These are phyloP conservation scores for Cicer cuneatum DNA, from an alignment of 306 rosid genomes.

Conservation along the genomic window DNA sequence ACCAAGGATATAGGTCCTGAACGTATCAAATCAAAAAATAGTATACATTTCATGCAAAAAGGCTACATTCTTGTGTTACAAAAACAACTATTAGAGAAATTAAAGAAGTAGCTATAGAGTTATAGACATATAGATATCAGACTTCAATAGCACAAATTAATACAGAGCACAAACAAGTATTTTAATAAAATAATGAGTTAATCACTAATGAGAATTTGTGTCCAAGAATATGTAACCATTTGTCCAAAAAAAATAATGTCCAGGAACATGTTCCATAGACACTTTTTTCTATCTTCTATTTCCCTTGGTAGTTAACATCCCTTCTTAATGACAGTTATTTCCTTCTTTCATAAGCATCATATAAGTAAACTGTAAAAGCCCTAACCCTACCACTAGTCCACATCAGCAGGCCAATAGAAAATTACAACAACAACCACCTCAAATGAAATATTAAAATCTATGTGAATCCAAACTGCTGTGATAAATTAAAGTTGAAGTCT, in stretches of 20 bases:
- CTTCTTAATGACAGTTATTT: not conserved
- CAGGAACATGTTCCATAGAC: not conserved
- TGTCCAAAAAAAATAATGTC: not conserved
- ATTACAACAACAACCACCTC: not conserved
- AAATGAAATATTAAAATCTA: constrained; percentile 26
- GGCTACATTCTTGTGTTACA: not conserved
- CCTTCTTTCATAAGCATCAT: constrained; percentile 32
- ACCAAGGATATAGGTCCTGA: not conserved
- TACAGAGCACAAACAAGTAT: not conserved
- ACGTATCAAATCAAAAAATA: not conserved
- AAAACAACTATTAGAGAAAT: not conserved
- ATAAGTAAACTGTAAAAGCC: not conserved
- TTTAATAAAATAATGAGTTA: constrained; percentile 28
- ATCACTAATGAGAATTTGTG: not conserved
- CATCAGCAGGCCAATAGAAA: constrained; percentile 20
- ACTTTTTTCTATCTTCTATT: not conserved
- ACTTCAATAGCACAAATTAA: not conserved
- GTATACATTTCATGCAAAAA: constrained; percentile 16
- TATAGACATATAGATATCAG: not conserved
- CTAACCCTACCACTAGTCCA: constrained; percentile 23
- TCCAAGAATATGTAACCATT: constrained; percentile 13
- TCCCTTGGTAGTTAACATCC: not conserved
- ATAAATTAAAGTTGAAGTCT: constrained; percentile 38
- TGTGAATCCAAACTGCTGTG: constrained; percentile 24
- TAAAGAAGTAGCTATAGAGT: too few relatives aligned